These are phyloP conservation scores for Hanseniaspora hatyaiensis DNA, from an alignment of 805 yeast species.

Conservation along the genomic window DNA sequence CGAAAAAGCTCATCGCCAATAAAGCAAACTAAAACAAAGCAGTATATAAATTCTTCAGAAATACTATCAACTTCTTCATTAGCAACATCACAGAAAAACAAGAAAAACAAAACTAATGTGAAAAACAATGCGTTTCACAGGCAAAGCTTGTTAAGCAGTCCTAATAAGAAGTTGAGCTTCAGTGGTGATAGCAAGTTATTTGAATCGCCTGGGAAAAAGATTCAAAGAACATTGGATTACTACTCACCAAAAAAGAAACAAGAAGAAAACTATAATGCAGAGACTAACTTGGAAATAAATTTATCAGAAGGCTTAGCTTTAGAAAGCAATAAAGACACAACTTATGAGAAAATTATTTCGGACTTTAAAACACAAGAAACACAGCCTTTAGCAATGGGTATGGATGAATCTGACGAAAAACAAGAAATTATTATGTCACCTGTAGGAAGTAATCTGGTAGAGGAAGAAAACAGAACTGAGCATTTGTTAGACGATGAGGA, in stretches of 20 bases:
- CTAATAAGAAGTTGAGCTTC: background rate
- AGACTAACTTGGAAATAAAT: no score
- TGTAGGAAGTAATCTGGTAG: background rate
- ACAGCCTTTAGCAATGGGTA: background rate
- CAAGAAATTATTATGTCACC: slow-evolving; percentile 14
- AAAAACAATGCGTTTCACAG: background rate
- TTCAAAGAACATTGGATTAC: slow-evolving; percentile 7
- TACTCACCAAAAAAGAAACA: slow-evolving; percentile 12
- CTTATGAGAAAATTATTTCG: background rate
- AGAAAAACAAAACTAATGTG: background rate
- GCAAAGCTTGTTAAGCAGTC: slow-evolving; percentile 1
- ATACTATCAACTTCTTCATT: no score
- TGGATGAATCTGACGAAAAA: no score
- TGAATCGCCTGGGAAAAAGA: background rate
- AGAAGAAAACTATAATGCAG: background rate
- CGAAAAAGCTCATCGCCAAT: background rate
- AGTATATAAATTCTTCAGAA: no score
- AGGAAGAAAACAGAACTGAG: background rate
- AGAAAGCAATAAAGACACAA: background rate
- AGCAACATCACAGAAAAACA: background rate
- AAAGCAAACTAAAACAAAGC: background rate
- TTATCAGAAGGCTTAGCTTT: no score
- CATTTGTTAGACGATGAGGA: background rate
- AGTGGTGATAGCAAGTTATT: background rate
- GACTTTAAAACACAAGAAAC: slow-evolving; percentile 11